A percentile compares a stretch with the other conserved stretches of the same genome.
Evolutionary conservation across 768 basidiomycete species (phyloP).

Genomic region (Kwoniella mangroviensis): DNA sequence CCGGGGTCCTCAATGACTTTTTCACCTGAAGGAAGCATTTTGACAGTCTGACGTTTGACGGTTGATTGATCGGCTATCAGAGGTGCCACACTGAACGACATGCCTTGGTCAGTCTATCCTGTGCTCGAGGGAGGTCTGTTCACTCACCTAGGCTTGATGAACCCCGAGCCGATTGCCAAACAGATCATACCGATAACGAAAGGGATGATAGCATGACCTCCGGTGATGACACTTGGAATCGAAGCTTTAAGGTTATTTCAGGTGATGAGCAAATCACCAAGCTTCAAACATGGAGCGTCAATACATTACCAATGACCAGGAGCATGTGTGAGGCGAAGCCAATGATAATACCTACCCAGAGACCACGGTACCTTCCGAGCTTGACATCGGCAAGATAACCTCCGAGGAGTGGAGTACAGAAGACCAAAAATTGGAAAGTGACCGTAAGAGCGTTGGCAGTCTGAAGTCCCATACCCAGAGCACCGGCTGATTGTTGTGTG

Average conservation of each 20-base stretch:
- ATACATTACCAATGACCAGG: conserved; percentile 11
- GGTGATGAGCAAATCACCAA: too few relatives aligned
- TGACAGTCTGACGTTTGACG: conserved; percentile 33
- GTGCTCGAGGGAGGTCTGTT: too few relatives aligned
- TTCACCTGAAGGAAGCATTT: conserved; percentile 32
- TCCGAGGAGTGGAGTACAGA: conserved; percentile 30
- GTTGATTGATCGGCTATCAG: conserved; percentile 50
- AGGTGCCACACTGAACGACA: conserved; percentile 32
- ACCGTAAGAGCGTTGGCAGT: conserved; percentile 32
- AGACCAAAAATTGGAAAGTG: conserved; percentile 41
- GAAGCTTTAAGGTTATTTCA: not conserved
- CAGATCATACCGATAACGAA: conserved; percentile 37
- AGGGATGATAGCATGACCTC: conserved; percentile 2
- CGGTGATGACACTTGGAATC: not conserved
- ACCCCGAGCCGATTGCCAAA: conserved; percentile 40
- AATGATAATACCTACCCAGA: conserved; percentile 4
- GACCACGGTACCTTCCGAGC: conserved; percentile 6
- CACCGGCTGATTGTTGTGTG: conserved; percentile 13
- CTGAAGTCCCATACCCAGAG: conserved; percentile 9
- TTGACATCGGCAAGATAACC: conserved; percentile 11
- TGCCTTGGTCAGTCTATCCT: too few relatives aligned
- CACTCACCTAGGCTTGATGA: conserved; percentile 37
- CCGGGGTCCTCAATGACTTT: conserved; percentile 44
- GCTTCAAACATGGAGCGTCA: too few relatives aligned
- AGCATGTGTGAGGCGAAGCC: conserved; percentile 8